These are phyloP conservation scores for Talaromyces sp. DNA, from an alignment of 2,329 filamentous ascomycete species.

Conservation along the genomic window DNA sequence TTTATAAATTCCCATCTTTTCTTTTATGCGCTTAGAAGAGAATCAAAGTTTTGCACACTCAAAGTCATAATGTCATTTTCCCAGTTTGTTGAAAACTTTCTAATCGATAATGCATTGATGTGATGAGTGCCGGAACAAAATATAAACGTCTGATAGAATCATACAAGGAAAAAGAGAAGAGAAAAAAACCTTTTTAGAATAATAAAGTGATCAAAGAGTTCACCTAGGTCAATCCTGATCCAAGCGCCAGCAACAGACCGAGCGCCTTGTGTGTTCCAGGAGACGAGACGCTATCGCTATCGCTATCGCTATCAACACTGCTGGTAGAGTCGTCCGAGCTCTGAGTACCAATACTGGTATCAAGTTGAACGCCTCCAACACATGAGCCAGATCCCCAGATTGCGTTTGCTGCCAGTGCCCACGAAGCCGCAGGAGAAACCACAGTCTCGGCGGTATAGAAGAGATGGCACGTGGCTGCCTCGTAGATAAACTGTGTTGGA, in stretches of 20 bases:
- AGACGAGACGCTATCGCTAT: not conserved
- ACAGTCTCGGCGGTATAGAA: conserved; percentile 53
- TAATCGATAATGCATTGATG: not conserved
- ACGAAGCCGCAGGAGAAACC: conserved; percentile 45
- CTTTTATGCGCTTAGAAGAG: not conserved
- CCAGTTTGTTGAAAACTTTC: not conserved
- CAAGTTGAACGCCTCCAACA: not conserved
- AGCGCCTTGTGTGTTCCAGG: not conserved
- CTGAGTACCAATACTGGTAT: not conserved
- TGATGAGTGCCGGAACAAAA: not conserved
- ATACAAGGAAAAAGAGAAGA: not conserved
- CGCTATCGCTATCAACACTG: not conserved
- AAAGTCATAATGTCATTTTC: not conserved
- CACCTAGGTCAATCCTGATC: not conserved
- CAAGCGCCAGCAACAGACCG: not conserved
- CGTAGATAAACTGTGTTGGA: conserved; percentile 54
- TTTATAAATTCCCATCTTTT: not conserved
- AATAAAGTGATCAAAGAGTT: not conserved
- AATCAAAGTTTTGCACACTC: not conserved
- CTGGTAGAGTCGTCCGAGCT: not conserved
- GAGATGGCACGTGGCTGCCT: conserved; percentile 54
- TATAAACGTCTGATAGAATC: not conserved
- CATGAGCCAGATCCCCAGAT: conserved; percentile 1
- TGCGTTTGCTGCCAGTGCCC: conserved; percentile 40
- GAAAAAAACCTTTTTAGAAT: not conserved